Evolutionary conservation across 345 rosid genomes (phyloP), one percentile per base, ranked within the genome.

Genomic region (Erysimum cheiranthoides): DNA sequence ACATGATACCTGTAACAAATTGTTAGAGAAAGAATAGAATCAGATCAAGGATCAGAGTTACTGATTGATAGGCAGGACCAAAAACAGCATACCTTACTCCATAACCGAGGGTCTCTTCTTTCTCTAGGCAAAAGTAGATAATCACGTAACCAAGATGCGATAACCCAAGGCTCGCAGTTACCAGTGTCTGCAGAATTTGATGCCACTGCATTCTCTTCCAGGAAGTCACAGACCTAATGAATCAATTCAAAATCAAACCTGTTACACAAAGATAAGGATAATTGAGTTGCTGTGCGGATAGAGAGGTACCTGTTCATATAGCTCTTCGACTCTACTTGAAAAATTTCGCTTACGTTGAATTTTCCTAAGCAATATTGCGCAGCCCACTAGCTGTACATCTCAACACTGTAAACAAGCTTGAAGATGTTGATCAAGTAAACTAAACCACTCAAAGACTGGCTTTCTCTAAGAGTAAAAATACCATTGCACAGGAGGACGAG

Each of bases 91-190:
- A 91, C 98, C 97, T 84, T 88, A 82, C 82, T 88, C 98, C 98
- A 94, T 58, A 91, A 71, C 71, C 61, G 51, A 70, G 85, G 89
- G 76, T 91, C 85, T 80, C 90, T 94, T 81, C 98, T 87, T 85
- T 93, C 97, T 82, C 82, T 85, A 52, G 96, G 90, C 66, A 84
- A 83, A 62, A 94, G 94, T 50, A 94, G 85, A 86, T 89, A 88
- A 83, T 94, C 97, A 49, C 98, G 89, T 36, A 91, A 78, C 80
- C 85, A 80, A 67, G 97, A 85, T 50, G 95, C 95, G 36, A 94
- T 93, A 46, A 89, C 84, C 98, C 95, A 94, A 40, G 96, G 84
- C 73, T 92, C 92, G 78, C 68, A 73, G 78, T 84, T 81, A 78
- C 85, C 79, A 68, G 28, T 14, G 38, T 73, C 77, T 69, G 35